Evolutionary conservation across 192 early-diverging fungal genomes (phyloP), one percentile per base, ranked within the genome.

Genomic region (Gaertneriomyces semiglobifer): DNA sequence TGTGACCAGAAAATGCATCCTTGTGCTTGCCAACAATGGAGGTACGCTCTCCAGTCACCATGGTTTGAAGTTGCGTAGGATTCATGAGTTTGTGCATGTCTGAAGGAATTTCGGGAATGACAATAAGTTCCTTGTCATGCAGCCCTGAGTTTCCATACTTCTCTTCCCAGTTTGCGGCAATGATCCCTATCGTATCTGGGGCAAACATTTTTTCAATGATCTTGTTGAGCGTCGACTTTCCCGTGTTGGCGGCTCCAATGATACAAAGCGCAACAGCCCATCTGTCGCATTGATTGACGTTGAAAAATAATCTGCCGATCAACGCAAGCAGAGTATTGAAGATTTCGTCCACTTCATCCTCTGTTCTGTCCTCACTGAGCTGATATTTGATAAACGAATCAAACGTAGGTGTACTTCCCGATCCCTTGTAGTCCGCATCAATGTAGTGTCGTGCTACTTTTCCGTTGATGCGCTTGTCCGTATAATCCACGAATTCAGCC

Each of bases 371-470:
- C 18, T 33, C n/a, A 7, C 53, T 6, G 7, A 63, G 20, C 40
- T 63, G 62, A 63, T 63, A 33, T 14, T 19, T 9, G 10, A 63
- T 10, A 10, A 63, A 7, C 6, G 6, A 20, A 33, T 63, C 48
- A 33, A 63, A 52, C 53, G 16, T 16, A 25, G 62, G 62, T 8
- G 62, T 63, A 33, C 53, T 11, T 53, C 7, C 40, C 11, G 9
- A 56, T n/a, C 62, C 62, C 11, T 44, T 63, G 48, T 39, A 63
- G 10, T 19, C 11, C 16, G 12, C 47, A 11, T 53, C 18, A 20
- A 63, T 63, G 47, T 16, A 63, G 53, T 63, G 47, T 7, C 62
- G 62, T 6, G 48, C 62, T 16, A 63, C 48, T 33, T 63, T 63
- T 10, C 20, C 20, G 19, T 63, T 51, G 7, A 12, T 16, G 11